phyloP scores from a whole-genome alignment of 306 rosid genomes.

The Sindora glabra region DNA sequence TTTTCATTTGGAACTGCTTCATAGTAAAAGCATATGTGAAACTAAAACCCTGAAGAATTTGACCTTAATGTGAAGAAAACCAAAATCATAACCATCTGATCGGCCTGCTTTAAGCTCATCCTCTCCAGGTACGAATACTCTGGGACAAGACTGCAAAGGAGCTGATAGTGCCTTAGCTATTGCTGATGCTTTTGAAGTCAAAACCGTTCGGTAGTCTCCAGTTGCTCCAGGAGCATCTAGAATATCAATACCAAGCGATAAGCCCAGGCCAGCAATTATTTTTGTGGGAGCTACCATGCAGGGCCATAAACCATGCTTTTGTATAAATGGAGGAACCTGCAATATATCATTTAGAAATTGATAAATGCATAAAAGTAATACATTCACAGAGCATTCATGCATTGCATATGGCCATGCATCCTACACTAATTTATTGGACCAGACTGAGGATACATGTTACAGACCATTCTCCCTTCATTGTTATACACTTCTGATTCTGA shows the following conservation, averaged over 20 bases:
- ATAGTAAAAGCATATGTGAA: neutral
- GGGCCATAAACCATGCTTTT: conserved; percentile 71
- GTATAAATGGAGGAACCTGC: conserved; percentile 75
- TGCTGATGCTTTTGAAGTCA: conserved; percentile 81
- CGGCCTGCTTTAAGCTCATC: conserved; percentile 75
- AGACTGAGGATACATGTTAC: neutral
- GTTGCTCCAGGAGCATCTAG: conserved; percentile 97
- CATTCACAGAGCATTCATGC: neutral
- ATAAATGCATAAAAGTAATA: neutral
- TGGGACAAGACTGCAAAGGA: conserved; percentile 63
- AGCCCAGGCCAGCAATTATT: conserved; percentile 89
- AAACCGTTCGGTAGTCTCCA: conserved; percentile 82
- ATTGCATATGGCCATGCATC: neutral
- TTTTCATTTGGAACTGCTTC: conserved; percentile 1
- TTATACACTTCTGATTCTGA: neutral
- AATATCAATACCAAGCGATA: conserved; percentile 90
- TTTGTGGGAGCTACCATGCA: conserved; percentile 99
- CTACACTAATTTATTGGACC: neutral
- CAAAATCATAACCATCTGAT: conserved; percentile 90
- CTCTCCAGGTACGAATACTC: conserved; percentile 80
- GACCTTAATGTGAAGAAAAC: conserved; percentile 96
- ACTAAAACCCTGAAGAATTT: neutral
- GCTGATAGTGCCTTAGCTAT: conserved; percentile 84
- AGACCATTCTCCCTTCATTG: neutral
- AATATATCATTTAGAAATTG: conserved; percentile 5